These are phyloP conservation scores for Penicillium chermesinum DNA, from an alignment of 495 filamentous ascomycete species.

Conservation along the genomic window DNA sequence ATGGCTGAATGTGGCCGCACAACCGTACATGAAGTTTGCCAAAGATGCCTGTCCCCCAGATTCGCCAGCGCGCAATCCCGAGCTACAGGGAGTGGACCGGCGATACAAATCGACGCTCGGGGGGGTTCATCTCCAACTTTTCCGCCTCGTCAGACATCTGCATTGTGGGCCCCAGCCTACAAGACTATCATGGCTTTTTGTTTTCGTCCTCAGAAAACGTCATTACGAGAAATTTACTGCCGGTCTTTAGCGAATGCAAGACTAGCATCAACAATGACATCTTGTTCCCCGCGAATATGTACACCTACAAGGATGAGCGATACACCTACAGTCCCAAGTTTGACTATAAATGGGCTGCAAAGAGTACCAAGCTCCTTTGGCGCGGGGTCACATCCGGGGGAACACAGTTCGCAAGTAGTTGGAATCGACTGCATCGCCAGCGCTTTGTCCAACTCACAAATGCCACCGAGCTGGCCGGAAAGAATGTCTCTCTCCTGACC, in stretches of 20 bases:
- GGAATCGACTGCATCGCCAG: conserved; percentile 43
- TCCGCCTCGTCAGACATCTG: conserved; percentile 63
- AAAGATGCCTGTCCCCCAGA: conserved; percentile 56
- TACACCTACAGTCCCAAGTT: conserved; percentile 47
- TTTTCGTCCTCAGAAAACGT: conserved; percentile 55
- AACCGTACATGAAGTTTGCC: conserved; percentile 59
- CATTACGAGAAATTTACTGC: conserved; percentile 48
- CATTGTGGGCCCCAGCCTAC: conserved; percentile 47
- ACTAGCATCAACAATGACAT: conserved; percentile 74
- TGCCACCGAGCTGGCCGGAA: conserved; percentile 46
- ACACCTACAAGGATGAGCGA: conserved; percentile 64
- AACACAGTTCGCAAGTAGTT: conserved; percentile 24
- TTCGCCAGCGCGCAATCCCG: conserved; percentile 48
- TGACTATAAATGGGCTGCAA: conserved; percentile 40
- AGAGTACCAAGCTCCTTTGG: conserved; percentile 43
- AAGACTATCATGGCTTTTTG: conserved; percentile 63
- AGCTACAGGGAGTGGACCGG: conserved; percentile 27
- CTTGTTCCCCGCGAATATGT: conserved; percentile 72
- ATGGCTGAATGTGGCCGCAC: conserved; percentile 24
- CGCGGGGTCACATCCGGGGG: conserved; percentile 47
- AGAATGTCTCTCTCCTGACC: conserved; percentile 17
- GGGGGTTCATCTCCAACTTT: conserved; percentile 62
- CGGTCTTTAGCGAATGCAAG: conserved; percentile 73
- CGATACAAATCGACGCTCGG: conserved; percentile 31
- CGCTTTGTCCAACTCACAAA: conserved; percentile 52